Conservation (phyloP, 1,284 basidiomycete species). For the Hypsizygus ulmarius region DNA sequence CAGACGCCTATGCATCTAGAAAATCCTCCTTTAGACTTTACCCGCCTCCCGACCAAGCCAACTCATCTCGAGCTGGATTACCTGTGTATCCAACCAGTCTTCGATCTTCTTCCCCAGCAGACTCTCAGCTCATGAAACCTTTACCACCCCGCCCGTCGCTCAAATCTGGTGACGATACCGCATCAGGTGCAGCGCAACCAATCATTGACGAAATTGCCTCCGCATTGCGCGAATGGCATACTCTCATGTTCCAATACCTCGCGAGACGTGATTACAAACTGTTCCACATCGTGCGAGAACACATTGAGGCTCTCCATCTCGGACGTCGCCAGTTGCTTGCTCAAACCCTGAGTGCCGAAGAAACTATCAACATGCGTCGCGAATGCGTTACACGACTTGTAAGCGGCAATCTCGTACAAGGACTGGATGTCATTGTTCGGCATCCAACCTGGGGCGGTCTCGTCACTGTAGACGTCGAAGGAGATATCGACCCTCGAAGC, state of each 20-base stretch:
- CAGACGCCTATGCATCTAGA: constrained; percentile 39
- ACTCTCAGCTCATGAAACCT: constrained; percentile 68
- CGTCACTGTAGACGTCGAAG: constrained; percentile 81
- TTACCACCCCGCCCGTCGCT: constrained; percentile 90
- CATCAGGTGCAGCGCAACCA: constrained; percentile 78
- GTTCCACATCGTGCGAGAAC: constrained; percentile 83
- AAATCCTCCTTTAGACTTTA: constrained; percentile 64
- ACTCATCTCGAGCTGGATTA: constrained; percentile 64
- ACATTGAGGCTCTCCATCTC: constrained; percentile 89
- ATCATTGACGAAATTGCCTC: constrained; percentile 97
- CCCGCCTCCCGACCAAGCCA: constrained; percentile 70
- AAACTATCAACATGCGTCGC: constrained; percentile 77
- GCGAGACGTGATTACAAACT: constrained; percentile 86
- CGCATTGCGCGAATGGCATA: constrained; percentile 93
- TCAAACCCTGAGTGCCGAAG: constrained; percentile 85
- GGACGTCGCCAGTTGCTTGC: constrained; percentile 88
- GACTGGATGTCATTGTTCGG: constrained; percentile 91
- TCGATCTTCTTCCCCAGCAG: constrained; percentile 59
- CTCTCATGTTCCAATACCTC: constrained; percentile 89
- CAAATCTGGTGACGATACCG: constrained; percentile 90
- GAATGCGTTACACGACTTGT: constrained; percentile 90
- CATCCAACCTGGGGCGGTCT: constrained; percentile 90
- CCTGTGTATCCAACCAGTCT: constrained; percentile 69
- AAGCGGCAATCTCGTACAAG: constrained; percentile 88
- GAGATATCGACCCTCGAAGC: constrained; percentile 69